These are phyloP conservation scores for Blastomyces percursus DNA, from an alignment of 2,329 filamentous ascomycete genomes.

Conservation along the genomic window DNA sequence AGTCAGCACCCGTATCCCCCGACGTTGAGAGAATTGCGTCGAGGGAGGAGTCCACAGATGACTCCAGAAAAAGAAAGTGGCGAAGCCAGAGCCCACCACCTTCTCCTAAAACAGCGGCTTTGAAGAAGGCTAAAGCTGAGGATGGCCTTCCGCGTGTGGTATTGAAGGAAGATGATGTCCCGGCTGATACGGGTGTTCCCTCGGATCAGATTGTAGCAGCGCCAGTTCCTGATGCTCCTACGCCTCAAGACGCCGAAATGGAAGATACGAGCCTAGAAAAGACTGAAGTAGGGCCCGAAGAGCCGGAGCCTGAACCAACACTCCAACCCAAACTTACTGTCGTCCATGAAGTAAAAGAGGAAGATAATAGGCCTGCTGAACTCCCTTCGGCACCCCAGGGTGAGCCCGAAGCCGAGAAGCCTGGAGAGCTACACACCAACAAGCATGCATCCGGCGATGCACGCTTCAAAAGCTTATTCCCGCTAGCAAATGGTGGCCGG, in stretches of 20 bases:
- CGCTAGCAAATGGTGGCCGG: constrained; percentile 20
- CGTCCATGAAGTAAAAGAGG: background rate
- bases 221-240: background rate
- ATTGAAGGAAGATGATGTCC: constrained; percentile 23
- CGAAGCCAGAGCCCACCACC: constrained; percentile 53
- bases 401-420: constrained; percentile 14
- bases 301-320: background rate
- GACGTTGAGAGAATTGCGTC: constrained; percentile 21
- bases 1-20: constrained; percentile 12
- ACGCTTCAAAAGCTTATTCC: constrained; percentile 41
- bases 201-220: background rate
- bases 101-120: constrained; percentile 42
- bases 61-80: constrained; percentile 55
- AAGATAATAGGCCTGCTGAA: constrained; percentile 7
- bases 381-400: constrained; percentile 4
- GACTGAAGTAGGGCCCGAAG: constrained; percentile 2
- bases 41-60: constrained; percentile 34
- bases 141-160: constrained; percentile 20
- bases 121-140: constrained; percentile 45
- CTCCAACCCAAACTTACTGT: background rate
- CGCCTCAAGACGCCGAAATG: background rate
- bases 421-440: constrained; percentile 17
- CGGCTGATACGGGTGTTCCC: background rate
- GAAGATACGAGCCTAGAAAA: constrained; percentile 6
- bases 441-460: constrained; percentile 32